Conservation (phyloP, 352 stramenopile species). For the Phytophthora ramorum region DNA sequence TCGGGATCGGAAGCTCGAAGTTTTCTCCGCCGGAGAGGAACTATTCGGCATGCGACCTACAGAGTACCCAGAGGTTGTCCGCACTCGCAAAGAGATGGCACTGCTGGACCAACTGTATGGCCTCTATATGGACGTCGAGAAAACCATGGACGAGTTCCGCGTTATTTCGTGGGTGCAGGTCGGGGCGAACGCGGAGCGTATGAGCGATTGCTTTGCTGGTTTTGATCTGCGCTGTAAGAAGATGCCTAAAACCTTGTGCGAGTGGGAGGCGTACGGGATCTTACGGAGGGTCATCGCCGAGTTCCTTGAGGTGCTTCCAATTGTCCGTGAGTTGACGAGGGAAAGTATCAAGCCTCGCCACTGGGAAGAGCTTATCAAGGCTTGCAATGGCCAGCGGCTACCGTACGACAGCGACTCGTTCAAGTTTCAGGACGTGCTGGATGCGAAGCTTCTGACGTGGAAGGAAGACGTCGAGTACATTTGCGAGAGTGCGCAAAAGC, state of each 20-base stretch:
- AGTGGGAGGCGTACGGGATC: constrained; percentile 86
- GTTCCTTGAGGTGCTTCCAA: constrained; percentile 86
- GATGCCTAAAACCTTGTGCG: constrained; percentile 84
- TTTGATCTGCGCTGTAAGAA: constrained; percentile 85
- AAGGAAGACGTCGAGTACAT: constrained; percentile 90
- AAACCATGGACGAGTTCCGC: constrained; percentile 75
- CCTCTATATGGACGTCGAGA: constrained; percentile 90
- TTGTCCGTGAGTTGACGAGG: constrained; percentile 83
- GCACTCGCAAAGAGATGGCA: constrained; percentile 88
- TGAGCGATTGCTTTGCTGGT: constrained; percentile 64
- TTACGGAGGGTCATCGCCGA: constrained; percentile 82
- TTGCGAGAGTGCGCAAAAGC: constrained; percentile 91
- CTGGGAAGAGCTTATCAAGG: constrained; percentile 82
- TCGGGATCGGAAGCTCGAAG: constrained; percentile 86
- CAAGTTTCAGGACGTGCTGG: constrained; percentile 78
- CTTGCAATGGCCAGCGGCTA: constrained; percentile 52
- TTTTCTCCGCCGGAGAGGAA: constrained; percentile 88
- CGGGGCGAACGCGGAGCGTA: constrained; percentile 52
- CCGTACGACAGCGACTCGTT: constrained; percentile 83
- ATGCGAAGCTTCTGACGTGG: constrained; percentile 76
- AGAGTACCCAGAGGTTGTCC: constrained; percentile 82
- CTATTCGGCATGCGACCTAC: constrained; percentile 88
- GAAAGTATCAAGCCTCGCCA: constrained; percentile 89
- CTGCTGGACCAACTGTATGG: constrained; percentile 90
- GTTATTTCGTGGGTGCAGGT: constrained; percentile 74